Evolutionary conservation across 371 early-diverging fungal species (phyloP), one percentile per base, ranked within the genome.

Genomic region (Mortierella sp.): DNA sequence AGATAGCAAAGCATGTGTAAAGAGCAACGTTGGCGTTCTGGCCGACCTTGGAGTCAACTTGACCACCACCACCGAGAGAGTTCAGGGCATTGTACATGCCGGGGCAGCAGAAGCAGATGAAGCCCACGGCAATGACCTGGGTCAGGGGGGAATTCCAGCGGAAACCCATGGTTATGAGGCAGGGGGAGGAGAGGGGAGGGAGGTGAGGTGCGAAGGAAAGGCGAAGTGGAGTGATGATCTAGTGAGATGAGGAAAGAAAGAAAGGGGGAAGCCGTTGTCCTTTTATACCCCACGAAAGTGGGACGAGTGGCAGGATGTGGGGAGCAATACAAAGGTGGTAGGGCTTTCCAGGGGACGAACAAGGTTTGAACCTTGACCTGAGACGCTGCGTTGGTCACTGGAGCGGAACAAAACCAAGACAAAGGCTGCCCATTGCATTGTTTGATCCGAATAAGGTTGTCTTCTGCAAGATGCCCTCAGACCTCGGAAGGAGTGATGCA

Each of bases 51-150:
- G 81, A 82, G 80, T 92, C 88, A 6, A 86, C 60, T 54, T 88
- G 86, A 16, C 89, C 89, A 59, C 86, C 87, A 51, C 87, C 87
- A 22, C 88, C 88, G 62, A 88, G 80, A 22, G 87, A 85, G 77
- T 83, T 88, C 21, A 92, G 76, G 39, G 90, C 94, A 57, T 93
- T 93, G 81, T 85, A 92, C 92, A 93, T 91, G 50, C 92, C 92
- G 4, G 93, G 56, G 7, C 90, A 90, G 44, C 88, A 85, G 53
- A 91, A 84, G 69, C 91, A 90, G 56, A 92, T 88, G 22, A 92
- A 69, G 14, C 91, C 90, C 14, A 92, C 72, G 19, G 91, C 67
- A n/a, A 87, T 58, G 21, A 92, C 81, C 65, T 92, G 92, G 39
- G 86, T 80, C 59, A 88, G 54, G 5, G 89, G 85, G 22, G 83